Percentiles rank a stretch among this genome's conserved stretches.
These are phyloP conservation scores for Vigna radiata DNA, from an alignment of 306 rosid species.

Conservation along the genomic window DNA sequence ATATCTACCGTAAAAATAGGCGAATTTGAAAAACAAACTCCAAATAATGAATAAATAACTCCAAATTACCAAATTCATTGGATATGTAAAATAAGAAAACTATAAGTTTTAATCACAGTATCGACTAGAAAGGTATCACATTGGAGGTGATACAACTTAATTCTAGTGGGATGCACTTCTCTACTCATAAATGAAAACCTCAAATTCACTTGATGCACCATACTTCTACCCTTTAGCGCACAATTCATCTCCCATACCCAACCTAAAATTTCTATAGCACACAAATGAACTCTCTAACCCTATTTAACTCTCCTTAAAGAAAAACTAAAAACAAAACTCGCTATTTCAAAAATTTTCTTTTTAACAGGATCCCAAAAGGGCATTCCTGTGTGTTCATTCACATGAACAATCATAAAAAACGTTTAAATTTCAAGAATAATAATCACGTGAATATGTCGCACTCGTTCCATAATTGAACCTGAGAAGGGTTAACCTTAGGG, in stretches of 20 bases:
- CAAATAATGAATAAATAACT: background rate
- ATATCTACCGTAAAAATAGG: background rate
- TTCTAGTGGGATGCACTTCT: conserved; percentile 14
- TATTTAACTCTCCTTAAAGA: background rate
- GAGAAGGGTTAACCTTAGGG: conserved; percentile 29
- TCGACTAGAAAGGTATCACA: background rate
- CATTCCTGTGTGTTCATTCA: background rate
- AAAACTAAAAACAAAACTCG: background rate
- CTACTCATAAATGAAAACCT: background rate
- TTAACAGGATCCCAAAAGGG: background rate
- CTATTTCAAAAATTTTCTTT: background rate
- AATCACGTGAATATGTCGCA: background rate
- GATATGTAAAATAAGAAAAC: background rate
- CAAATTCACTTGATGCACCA: background rate
- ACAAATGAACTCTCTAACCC: background rate
- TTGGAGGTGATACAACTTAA: background rate
- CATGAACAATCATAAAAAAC: background rate
- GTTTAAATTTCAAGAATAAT: background rate
- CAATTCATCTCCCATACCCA: background rate
- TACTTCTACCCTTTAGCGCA: background rate
- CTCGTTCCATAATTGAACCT: background rate
- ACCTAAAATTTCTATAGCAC: background rate
- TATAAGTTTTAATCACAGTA: conserved; percentile 9
- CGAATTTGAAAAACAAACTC: background rate
- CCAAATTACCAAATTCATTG: conserved; percentile 5